These are phyloP conservation scores for Phytophthora hybrid DNA, from an alignment of 352 stramenopile species.

Conservation along the genomic window DNA sequence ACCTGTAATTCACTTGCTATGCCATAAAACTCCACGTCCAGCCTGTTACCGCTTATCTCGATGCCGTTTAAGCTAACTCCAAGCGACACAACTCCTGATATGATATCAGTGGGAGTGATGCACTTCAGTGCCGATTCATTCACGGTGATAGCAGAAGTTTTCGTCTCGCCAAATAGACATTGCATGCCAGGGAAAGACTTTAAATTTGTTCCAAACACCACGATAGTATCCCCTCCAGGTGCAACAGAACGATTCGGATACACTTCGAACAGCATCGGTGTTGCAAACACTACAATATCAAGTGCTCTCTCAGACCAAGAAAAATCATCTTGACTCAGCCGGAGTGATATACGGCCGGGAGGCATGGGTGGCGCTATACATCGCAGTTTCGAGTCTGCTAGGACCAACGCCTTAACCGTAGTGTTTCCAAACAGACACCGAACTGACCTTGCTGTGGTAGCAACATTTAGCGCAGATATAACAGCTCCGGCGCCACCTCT, in stretches of 20 bases:
- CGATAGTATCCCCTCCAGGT: slow-evolving; percentile 24
- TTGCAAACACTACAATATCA: slow-evolving; percentile 41
- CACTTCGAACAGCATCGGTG: slow-evolving; percentile 42
- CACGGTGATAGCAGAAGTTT: slow-evolving; percentile 30
- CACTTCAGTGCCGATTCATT: slow-evolving; percentile 47
- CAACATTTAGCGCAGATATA: slow-evolving; percentile 42
- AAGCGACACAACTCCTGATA: slow-evolving; percentile 17
- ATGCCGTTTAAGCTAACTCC: slow-evolving; percentile 52
- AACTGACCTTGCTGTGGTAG: slow-evolving; percentile 27
- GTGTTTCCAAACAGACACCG: slow-evolving; percentile 49
- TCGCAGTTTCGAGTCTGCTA: slow-evolving; percentile 40
- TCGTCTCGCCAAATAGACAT: slow-evolving; percentile 46
- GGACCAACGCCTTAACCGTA: slow-evolving; percentile 31
- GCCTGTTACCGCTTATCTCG: slow-evolving; percentile 39
- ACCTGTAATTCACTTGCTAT: slow-evolving; percentile 17
- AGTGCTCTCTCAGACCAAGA: slow-evolving; percentile 47
- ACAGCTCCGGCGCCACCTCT: slow-evolving; percentile 48
- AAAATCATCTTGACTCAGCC: slow-evolving; percentile 47
- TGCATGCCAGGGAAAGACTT: slow-evolving; percentile 35
- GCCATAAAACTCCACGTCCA: slow-evolving; percentile 37
- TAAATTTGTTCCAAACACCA: slow-evolving; percentile 55
- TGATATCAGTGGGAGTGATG: slow-evolving; percentile 32
- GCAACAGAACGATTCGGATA: slow-evolving; percentile 26
- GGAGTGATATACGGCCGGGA: slow-evolving; percentile 32
- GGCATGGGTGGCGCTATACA: slow-evolving; percentile 41